Percentiles rank a stretch among this genome's conserved stretches.
These are phyloP conservation scores for Peronosclerospora sorghi DNA, from an alignment of 352 stramenopile species.

Conservation along the genomic window DNA sequence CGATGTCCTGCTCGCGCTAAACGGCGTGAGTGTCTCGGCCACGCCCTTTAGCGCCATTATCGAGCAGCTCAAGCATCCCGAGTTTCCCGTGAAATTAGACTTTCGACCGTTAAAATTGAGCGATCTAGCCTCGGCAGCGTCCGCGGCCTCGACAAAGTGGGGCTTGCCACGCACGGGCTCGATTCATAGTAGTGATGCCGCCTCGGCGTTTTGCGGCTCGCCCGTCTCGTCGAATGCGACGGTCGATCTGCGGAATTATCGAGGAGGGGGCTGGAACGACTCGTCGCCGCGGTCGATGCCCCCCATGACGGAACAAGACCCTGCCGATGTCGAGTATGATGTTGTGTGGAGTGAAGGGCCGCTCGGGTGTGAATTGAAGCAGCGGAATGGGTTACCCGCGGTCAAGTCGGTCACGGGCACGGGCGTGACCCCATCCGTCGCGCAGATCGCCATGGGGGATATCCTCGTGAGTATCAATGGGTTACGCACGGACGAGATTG, in stretches of 20 bases:
- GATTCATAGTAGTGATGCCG: slow-evolving; percentile 21
- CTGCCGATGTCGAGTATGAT: slow-evolving; percentile 49
- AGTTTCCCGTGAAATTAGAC: slow-evolving; percentile 56
- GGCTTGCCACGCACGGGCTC: slow-evolving; percentile 16
- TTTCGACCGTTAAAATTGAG: slow-evolving; percentile 50
- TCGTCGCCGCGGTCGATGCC: slow-evolving; percentile 9
- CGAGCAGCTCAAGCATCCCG: slow-evolving; percentile 42
- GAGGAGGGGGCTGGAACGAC: slow-evolving; percentile 14
- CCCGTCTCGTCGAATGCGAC: slow-evolving; percentile 20
- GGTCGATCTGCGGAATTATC: slow-evolving; percentile 16
- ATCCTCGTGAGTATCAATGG: slow-evolving; percentile 70
- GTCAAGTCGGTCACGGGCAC: slow-evolving; percentile 59
- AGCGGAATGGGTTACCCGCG: slow-evolving; percentile 48
- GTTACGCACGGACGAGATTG: slow-evolving; percentile 55
- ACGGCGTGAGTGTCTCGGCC: slow-evolving; percentile 37
- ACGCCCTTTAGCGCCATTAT: slow-evolving; percentile 58
- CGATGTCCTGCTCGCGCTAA: slow-evolving; percentile 67
- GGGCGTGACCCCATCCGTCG: slow-evolving; percentile 47
- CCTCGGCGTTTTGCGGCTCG: slow-evolving; percentile 20
- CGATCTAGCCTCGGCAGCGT: slow-evolving; percentile 16
- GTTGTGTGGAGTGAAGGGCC: slow-evolving; percentile 65
- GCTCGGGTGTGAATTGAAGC: slow-evolving; percentile 63
- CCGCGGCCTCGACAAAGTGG: slow-evolving; percentile 11
- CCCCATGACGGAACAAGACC: slow-evolving; percentile 17
- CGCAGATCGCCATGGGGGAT: slow-evolving; percentile 54